Evolutionary conservation across 768 basidiomycete genomes (phyloP).

Genomic region (Pleurotus tuber-regium): DNA sequence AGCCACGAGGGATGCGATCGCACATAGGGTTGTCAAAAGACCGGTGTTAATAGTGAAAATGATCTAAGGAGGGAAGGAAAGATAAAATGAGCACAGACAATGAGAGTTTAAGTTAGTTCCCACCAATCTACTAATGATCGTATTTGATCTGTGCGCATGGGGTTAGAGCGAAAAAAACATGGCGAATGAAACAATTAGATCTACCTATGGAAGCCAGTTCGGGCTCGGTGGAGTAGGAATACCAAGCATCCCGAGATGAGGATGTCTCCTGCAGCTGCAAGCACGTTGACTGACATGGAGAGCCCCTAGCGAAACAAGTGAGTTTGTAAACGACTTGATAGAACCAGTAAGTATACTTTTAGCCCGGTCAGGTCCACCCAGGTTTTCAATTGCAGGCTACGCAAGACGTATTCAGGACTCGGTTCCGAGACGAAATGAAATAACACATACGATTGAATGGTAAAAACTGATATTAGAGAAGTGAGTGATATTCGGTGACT

Average conservation of each 20-base stretch:
- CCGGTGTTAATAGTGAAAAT: constrained; percentile 44
- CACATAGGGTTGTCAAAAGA: constrained; percentile 46
- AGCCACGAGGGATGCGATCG: constrained; percentile 52
- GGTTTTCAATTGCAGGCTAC: constrained; percentile 30
- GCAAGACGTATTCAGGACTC: too few species aligned
- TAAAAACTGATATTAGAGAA: constrained; percentile 45
- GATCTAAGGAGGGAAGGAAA: constrained; percentile 25
- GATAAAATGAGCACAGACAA: constrained; percentile 9
- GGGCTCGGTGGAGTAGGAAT: constrained; percentile 37
- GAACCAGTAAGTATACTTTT: constrained; percentile 25
- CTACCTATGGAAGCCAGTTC: constrained; percentile 48
- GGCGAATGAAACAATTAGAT: not conserved
- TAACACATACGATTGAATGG: constrained; percentile 30
- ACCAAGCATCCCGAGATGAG: constrained; percentile 44
- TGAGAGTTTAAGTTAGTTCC: constrained; percentile 18
- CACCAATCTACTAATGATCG: constrained; percentile 44
- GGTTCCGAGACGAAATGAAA: not conserved
- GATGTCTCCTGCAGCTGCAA: constrained; percentile 44
- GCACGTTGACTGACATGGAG: constrained; percentile 41
- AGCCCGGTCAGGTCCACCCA: constrained; percentile 32
- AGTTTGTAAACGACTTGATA: not conserved
- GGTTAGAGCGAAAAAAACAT: constrained; percentile 2
- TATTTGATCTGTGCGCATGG: constrained; percentile 35
- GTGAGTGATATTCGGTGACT: constrained; percentile 41
- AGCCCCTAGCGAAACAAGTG: constrained; percentile 24